Base-by-base conservation (phyloP, 2,329 filamentous ascomycete genomes). In the Beauveria caledonica region DNA sequence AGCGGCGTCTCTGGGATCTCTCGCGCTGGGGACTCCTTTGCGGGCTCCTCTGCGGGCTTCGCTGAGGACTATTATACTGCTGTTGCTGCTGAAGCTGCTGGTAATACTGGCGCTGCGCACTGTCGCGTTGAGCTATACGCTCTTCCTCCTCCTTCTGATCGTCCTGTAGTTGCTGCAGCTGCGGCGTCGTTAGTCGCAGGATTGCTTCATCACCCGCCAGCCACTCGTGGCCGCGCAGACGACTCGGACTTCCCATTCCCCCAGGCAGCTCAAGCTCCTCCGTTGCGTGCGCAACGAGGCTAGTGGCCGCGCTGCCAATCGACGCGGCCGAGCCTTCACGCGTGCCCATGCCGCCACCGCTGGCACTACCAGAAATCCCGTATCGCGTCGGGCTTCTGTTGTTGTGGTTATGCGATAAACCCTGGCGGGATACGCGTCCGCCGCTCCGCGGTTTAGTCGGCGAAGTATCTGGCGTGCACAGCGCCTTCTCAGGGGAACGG, bases 231-330 rank as follows among this genome's bases (percentile, higher is more conserved):
- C 67, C 69, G n/a, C 64, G 67, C 29, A 68, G 51, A 5, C 76
- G 75, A 60, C 75, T 80, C 0, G 80, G 79, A 51, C 78, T 82
- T 1, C 76, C 75, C 19, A 75, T 61, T 0, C 73, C 73, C 0
- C 73, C 73, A 0, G 71, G 71, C 1, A 70, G 65, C 40, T 74
- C 70, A 0, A 72, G 66, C 57, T 75, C 67, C 8, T 74, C 70
- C 3, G 69, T 73, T 7, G 71, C 69, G 58, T 74, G 66, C 0
- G 67, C 71, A 9, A 76, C 68, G 17, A 81, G 64, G 58, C 76
- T 81, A 57, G 80, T 76, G 0, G 75, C 69, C 45, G 65, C 69
- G 50, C 73, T 74, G 1, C 67, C 69, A 40, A 71, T 65, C 8
- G 72, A 73, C 19, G 75, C 72, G 1, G 74, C 68, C 21, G 75